Base-by-base conservation (phyloP, 2,329 filamentous ascomycete genomes). In the Aureobasidium lini region DNA sequence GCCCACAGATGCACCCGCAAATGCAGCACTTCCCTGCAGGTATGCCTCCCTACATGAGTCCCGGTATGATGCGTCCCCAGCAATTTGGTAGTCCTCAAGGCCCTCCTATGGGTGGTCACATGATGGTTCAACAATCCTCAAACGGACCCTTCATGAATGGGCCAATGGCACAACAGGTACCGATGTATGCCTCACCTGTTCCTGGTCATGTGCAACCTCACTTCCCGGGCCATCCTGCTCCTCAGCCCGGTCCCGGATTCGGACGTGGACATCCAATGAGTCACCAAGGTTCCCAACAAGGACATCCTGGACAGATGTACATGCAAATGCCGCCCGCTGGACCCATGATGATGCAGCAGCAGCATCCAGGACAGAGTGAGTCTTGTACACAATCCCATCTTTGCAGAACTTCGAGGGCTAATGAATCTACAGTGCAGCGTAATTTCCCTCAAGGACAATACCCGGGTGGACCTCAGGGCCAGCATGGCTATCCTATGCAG, bases 221-320 rank as follows among this genome's bases (percentile, higher is more conserved):
- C 44, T 78, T 79, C 66, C 74, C 68, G 47, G 73, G 72, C 18
- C 73, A 78, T 63, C 76, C 65, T 49, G 57, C 50, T 42, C 23
- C 40, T n/a, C 47, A 47, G n/a, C 62, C 60, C 60, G 77, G 78
- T 58, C 84, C 87, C 18, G 88, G 83, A 44, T 80, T 83, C 7
- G 88, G 86, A 66, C 90, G 90, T n/a, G 96, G 93, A 70, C 85
- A 86, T 18, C 90, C 94, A 86, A 97, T 97, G 93, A 89, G 87
- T 68, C 92, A 92, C 65, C 90, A 96, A 75, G 90, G 90, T 59
- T 96, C 92, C 31, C 93, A 96, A 69, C 92, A 95, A 72, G 91
- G 92, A 42, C 90, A 95, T 57, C 43, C 60, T 70, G 78, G 79
- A 49, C 77, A 84, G 77, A 78, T 88, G 83, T 81, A 78, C 64